These are phyloP conservation scores for Aspergillus hancockii DNA, from an alignment of 495 filamentous ascomycete genomes.

Conservation along the genomic window DNA sequence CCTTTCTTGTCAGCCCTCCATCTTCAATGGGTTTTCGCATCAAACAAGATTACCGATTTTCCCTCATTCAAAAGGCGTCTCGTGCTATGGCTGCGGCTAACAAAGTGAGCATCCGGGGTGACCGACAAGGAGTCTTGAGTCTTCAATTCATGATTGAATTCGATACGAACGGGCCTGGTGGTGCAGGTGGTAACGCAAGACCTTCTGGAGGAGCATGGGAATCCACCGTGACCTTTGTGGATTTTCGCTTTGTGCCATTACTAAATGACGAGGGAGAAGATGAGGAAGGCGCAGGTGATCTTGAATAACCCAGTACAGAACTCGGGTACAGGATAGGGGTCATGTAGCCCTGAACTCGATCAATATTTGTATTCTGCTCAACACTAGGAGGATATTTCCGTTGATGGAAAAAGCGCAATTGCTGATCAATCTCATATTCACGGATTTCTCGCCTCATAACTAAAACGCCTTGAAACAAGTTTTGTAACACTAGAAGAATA, in stretches of 20 bases:
- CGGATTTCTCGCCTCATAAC: no score
- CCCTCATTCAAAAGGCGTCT: slow-evolving; percentile 75
- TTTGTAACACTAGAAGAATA: no score
- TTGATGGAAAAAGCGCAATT: no score
- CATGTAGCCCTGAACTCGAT: background rate
- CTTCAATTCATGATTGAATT: slow-evolving; percentile 96
- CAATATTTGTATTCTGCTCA: background rate
- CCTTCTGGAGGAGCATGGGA: slow-evolving; percentile 1
- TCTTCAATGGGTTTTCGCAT: slow-evolving; percentile 43
- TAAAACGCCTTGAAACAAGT: no score
- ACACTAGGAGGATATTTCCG: background rate
- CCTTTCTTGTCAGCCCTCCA: slow-evolving; percentile 49
- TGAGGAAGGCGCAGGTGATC: slow-evolving; percentile 15
- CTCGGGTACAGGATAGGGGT: background rate
- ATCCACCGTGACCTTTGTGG: slow-evolving; percentile 64
- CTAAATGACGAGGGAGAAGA: slow-evolving; percentile 61
- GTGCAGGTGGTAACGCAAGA: slow-evolving; percentile 11
- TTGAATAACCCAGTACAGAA: background rate
- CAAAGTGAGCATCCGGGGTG: slow-evolving; percentile 88
- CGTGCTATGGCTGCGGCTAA: slow-evolving; percentile 88
- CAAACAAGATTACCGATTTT: slow-evolving; percentile 69
- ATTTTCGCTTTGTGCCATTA: slow-evolving; percentile 76
- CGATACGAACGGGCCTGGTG: slow-evolving; percentile 38
- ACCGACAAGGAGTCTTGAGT: slow-evolving; percentile 85
- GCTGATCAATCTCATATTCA: no score